Base-by-base conservation (phyloP, 768 basidiomycete genomes). In the Scleroderma bovista region DNA sequence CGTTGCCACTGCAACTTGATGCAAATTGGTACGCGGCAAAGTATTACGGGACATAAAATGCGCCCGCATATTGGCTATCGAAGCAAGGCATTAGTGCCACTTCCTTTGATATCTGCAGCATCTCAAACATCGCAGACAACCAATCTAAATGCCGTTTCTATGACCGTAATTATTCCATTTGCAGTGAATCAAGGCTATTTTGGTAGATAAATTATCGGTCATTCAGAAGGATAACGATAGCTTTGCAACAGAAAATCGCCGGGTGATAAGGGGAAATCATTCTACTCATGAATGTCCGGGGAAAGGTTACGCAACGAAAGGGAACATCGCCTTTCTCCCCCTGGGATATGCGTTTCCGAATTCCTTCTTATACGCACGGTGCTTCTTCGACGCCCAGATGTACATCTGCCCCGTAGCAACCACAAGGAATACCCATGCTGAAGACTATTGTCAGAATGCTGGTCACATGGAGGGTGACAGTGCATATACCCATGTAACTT, bases 381-480 rank as follows among this genome's bases (percentile, higher is more conserved):
- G 94, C 72, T 96, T 98, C 75, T 94, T 92, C 36, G 78, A 60
- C 13, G 94, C 94, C 96, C 96, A 99, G 7, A 77, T 56, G 12
- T 74, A 71, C 93, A 97, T 97, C 57, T 83, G 83, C 31, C 54
- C 77, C 1, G 73, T 71, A 1, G 78, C 75, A 37, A 89, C 75
- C 10, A 70, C 73, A 40, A 80, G 66, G 69, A 95, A 98, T 19
- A 85, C 51, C 53, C 67, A 77, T 17, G 80, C 85, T 88, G 54
- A 20, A 31, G n/a, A 48, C 24, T 22, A 31, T 46, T 20, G 10
- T 52, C 26, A 52, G n/a, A 34, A 38, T 22, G 31, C 22, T 16
- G 11, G 9, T 29, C 41, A 15, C n/a, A 16, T 19, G 26, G 20
- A 48, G 31, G 41, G 34, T 6, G 19, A 31, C 32, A 40, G 34